phyloP scores from a whole-genome alignment of 2,329 filamentous ascomycete genomes.

The Aspergillus quadricinctus region DNA sequence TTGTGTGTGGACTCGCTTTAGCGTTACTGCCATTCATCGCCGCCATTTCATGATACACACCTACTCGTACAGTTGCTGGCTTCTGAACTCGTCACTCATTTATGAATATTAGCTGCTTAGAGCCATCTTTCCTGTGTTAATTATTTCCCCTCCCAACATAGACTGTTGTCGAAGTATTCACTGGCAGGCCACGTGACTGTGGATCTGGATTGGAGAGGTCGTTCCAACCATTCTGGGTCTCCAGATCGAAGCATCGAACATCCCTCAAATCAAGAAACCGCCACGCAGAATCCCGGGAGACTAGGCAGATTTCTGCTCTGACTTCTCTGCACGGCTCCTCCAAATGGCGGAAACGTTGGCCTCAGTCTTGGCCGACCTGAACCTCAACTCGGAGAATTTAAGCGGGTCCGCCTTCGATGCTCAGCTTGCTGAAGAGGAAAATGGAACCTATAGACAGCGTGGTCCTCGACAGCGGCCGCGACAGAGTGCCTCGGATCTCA shows the following conservation, averaged over 20 bases:
- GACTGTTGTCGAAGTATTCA: background rate
- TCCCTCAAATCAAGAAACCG: background rate
- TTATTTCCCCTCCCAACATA: background rate
- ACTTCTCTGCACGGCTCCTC: background rate
- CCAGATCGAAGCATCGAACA: background rate
- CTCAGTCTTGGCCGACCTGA: conserved; percentile 25
- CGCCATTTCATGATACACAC: conserved; percentile 9
- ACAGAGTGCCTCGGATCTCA: conserved; percentile 56
- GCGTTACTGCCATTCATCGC: conserved; percentile 18
- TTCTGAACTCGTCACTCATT: background rate
- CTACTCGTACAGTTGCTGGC: background rate
- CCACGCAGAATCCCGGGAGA: background rate
- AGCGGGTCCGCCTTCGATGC: conserved; percentile 24
- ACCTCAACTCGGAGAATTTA: conserved; percentile 20
- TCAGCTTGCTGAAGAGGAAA: conserved; percentile 27
- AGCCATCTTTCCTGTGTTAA: background rate
- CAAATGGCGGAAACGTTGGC: conserved; percentile 25
- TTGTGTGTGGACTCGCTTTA: conserved; percentile 6
- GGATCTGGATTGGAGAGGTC: background rate
- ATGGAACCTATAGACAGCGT: conserved; percentile 28
- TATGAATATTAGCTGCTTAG: background rate
- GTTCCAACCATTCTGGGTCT: background rate
- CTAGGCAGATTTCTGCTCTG: background rate
- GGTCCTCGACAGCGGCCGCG: conserved; percentile 42
- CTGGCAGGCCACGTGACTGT: background rate